Evolutionary conservation across 1,284 basidiomycete genomes (phyloP).

Genomic region (Apiotrichum domesticum): DNA sequence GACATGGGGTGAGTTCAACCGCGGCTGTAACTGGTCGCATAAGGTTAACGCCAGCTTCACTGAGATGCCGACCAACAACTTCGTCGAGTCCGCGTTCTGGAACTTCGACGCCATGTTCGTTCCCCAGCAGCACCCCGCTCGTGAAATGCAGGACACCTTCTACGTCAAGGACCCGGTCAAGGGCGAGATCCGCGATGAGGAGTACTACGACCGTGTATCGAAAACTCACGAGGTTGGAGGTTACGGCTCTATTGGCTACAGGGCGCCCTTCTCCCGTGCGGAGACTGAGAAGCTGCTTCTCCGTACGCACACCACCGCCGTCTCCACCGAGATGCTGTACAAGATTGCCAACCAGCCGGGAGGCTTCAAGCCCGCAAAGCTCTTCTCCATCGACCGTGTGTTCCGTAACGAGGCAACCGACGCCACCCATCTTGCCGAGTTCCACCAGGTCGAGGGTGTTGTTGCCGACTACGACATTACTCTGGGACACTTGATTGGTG

Average conservation of each 20-base stretch:
- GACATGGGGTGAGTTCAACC: constrained; percentile 80
- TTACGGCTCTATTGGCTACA: constrained; percentile 93
- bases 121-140: constrained; percentile 96
- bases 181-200: constrained; percentile 69
- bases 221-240: constrained; percentile 84
- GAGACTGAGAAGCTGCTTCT: constrained; percentile 89
- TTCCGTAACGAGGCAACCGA: constrained; percentile 99
- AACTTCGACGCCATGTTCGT: constrained; percentile 99
- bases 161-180: constrained; percentile 89
- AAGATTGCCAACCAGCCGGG: constrained; percentile 67
- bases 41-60: constrained; percentile 65
- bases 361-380: constrained; percentile 91
- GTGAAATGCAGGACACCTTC: constrained; percentile 98
- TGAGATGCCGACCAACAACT: constrained; percentile 98
- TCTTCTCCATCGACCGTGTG: constrained; percentile 97
- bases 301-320: constrained; percentile 95
- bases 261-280: constrained; percentile 89
- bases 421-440: constrained; percentile 98
- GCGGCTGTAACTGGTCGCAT: neutral
- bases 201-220: constrained; percentile 86
- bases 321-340: constrained; percentile 91
- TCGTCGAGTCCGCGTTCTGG: constrained; percentile 99
- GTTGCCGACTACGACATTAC: constrained; percentile 92
- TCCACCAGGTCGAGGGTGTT: constrained; percentile 99
- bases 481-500: constrained; percentile 93